Evolutionary conservation across 805 yeast species (phyloP), one percentile per base, ranked within the genome.

Genomic region (Pichia insulana): DNA sequence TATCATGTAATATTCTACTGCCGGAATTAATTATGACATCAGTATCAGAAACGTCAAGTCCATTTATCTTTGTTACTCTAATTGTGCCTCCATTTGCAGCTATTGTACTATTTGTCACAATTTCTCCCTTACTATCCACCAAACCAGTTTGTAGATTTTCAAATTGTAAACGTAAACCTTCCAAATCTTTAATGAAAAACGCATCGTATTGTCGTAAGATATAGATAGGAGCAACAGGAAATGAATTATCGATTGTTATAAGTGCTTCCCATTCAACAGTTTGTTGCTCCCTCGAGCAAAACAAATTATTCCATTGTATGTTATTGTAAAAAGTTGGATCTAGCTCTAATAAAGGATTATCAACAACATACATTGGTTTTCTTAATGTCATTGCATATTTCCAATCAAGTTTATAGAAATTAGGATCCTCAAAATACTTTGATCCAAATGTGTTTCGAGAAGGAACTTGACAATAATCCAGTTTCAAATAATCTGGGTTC

Each of bases 391-490:
- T 50, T 15, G 50, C 50, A 54, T 64, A 73, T 13, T 57, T 50
- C 34, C 64, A 45, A 46, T 77, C 80, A 4, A 71, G 54, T 34
- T 63, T 60, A 50, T 76, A 78, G 2, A 76, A 53, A n/a, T 59
- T 54, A 1, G 45, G 30, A 34, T 58, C 54, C 60, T 66, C 62
- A 3, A 73, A 62, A 34, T 67, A 59, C 1, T 57, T 56, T 0
- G 82, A 75, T 12, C 22, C 36, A 7, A 30, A 9, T 19, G 20
- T 12, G 15, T 11, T 11, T 12, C 15, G 15, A 5, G 31, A n/a
- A 11, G 31, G 31, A 11, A 15, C 6, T 12, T 47, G 44, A 26
- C 59, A 52, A 7, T 22, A 38, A 16, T 42, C 52, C 50, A 40
- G 34, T 20, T 30, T 41, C 27, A 54, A 40, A 41, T 59, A 57